A percentile compares a stretch with the other conserved stretches of the same genome.
These are phyloP conservation scores for Vitis rupestris DNA, from an alignment of 164 flowering plant species.

Conservation along the genomic window DNA sequence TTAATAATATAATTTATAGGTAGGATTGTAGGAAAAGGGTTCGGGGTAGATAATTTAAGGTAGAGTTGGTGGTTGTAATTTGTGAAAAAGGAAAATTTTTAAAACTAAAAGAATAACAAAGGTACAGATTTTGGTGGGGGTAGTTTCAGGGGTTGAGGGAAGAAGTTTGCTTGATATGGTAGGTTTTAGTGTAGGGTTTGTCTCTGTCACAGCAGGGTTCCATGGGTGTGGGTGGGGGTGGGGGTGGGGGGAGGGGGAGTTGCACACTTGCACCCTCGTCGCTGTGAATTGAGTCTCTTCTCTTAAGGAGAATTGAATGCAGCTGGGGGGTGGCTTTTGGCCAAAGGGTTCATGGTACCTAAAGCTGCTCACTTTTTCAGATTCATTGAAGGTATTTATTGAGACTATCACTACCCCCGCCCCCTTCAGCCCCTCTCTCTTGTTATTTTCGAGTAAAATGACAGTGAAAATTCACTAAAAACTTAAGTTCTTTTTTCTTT, in stretches of 20 bases:
- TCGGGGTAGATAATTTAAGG: too few species aligned
- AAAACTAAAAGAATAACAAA: too few species aligned
- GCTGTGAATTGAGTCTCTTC: conserved; percentile 28
- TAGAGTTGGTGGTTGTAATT: too few species aligned
- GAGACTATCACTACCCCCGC: conserved; percentile 3
- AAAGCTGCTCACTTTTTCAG: conserved; percentile 29
- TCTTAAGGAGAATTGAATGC: conserved; percentile 13
- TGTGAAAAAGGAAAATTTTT: too few species aligned
- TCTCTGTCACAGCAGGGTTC: conserved; percentile 6
- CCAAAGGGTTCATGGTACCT: conserved; percentile 43
- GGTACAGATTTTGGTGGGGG: too few species aligned
- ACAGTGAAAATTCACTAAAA: neutral
- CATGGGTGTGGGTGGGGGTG: too few species aligned
- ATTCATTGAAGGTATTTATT: conserved; percentile 41
- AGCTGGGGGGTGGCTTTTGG: conserved; percentile 14
- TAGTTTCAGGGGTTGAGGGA: conserved; percentile 1
- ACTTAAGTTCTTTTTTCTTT: too few species aligned
- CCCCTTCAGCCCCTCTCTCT: conserved; percentile 14
- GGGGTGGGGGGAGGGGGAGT: conserved; percentile 2
- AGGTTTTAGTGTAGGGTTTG: conserved; percentile 8
- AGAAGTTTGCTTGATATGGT: too few species aligned
- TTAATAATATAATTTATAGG: too few species aligned
- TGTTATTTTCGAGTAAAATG: conserved; percentile 5
- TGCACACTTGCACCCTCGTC: conserved; percentile 10
- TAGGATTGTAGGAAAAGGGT: too few species aligned